Base-by-base conservation (phyloP, 768 basidiomycete genomes). In the Leccinellum rugosiceps region DNA sequence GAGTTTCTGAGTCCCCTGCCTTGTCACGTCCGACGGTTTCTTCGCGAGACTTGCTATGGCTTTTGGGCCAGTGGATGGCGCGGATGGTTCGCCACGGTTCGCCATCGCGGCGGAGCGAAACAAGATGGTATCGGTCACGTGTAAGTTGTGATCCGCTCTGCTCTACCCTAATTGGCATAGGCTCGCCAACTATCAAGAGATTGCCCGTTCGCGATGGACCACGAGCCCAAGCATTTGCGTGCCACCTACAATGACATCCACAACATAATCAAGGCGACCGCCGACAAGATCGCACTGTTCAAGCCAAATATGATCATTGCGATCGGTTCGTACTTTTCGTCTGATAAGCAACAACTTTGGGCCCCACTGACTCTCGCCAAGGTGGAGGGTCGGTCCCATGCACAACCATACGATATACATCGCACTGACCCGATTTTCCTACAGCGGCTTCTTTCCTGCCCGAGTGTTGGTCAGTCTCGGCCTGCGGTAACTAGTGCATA, bases 221-320 rank as follows among this genome's bases (percentile, higher is more conserved):
- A 43, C 45, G 75, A 77, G 67, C 77, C 83, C 41, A 71, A 86
- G 65, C 90, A 92, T 68, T 65, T 82, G 70, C 85, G 78, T 55
- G 78, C 87, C 55, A 95, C 92, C 19, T 97, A 97, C 78, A 95
- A 96, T 66, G 88, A 96, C 51, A 86, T 96, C 54, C 94, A 97
- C 79, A 91, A 91, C 63, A 80, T 93, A 59, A 94, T 96, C 65
- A 85, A 85, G 64, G 76, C 74, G 13, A 77, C 80, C 2, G 85
- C 88, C 1, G 77, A 78, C 49, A 77, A 81, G 65, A 93, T 98
- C 65, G 87, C 85, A 31, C 70, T 86, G 46, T 98, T 95, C 76
- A 88, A 88, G 65, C 93, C 93, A n/a, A 85, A 93, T 70, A 73
- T 93, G 58, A 76, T 95, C 66, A 81, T 95, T 57, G 92, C 92